Percentiles rank a stretch among this genome's conserved stretches.
phyloP scores from a whole-genome alignment of 228 moss, liverwort and hornwort species.

The Sphagnum magellanicum region DNA sequence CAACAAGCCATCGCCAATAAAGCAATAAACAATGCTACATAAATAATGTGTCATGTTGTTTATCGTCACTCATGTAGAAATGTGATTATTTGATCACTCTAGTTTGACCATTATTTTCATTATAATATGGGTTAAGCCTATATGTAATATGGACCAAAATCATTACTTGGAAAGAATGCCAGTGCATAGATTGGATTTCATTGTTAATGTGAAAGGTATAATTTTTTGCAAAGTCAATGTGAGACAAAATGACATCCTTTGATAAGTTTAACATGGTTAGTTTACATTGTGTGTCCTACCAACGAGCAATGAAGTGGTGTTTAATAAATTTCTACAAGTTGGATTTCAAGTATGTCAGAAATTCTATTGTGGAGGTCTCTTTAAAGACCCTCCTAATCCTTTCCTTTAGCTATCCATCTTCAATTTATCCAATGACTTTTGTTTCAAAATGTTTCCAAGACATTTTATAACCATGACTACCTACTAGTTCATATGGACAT shows the following conservation, averaged over 20 bases:
- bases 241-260: background rate
- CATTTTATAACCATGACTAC: background rate
- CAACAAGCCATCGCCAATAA: background rate
- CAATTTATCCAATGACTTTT: background rate
- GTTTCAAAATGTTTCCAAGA: background rate
- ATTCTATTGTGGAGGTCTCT: background rate
- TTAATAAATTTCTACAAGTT: background rate
- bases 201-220: background rate
- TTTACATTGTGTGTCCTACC: background rate
- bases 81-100: background rate
- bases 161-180: background rate
- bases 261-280: background rate
- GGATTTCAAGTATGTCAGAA: background rate
- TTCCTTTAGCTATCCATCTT: background rate
- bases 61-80: background rate
- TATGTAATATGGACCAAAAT: background rate
- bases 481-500: background rate
- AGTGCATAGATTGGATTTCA: background rate
- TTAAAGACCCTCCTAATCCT: background rate
- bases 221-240: background rate
- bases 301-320: background rate
- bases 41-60: background rate
- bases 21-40: background rate
- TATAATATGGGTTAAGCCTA: background rate
- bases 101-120: background rate